Base-by-base conservation (phyloP, 2,329 filamentous ascomycete species). In the Fusarium fujikuroi region DNA sequence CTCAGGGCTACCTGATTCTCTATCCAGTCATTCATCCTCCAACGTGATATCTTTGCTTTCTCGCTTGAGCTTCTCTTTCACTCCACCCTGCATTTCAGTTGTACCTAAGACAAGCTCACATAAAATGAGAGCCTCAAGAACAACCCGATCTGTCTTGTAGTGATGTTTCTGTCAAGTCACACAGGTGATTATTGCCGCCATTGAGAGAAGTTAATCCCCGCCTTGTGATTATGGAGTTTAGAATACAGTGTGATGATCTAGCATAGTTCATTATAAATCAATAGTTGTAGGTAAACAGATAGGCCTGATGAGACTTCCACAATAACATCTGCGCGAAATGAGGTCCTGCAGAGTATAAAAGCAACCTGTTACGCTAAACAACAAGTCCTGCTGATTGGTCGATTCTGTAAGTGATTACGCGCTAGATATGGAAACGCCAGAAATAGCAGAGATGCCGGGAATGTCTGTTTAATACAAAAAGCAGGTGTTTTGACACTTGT, bases 381-480 rank as follows among this genome's bases (percentile, higher is more conserved):
- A 50, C 23, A 60, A 47, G 40, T 23, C 19, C 28, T 52, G 28
- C 63, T 66, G 52, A 80, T 80, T 80, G 78, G 79, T 62, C 78
- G 78, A 80, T 79, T 69, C 54, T 23, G 36, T 14, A 28, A 36
- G 39, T 30, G 42, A 52, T 15, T 25, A 36, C 30, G n/a, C 49
- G 32, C 49, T 21, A 52, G 32, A 21, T 25, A 25, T 52, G 18
- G 12, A 52, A 52, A 52, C 30, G n/a, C 49, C 30, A 52, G 49
- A 52, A 52, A 25, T n/a, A 36, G 32, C 18, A 52, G 30, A 36
- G n/a, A 52, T 52, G 18, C 32, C 32, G 11, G 9, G 32, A 36
- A 36, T 36, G 18, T 52, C 16, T 36, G 16, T 25, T 19, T 34
- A 34, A 34, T 23, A 52, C 30, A 25, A 23, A 50, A 34, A 25